Percentiles rank a stretch among this genome's conserved stretches.
These are phyloP conservation scores for Phytophthora crassamura DNA, from an alignment of 352 stramenopile genomes.

Conservation along the genomic window DNA sequence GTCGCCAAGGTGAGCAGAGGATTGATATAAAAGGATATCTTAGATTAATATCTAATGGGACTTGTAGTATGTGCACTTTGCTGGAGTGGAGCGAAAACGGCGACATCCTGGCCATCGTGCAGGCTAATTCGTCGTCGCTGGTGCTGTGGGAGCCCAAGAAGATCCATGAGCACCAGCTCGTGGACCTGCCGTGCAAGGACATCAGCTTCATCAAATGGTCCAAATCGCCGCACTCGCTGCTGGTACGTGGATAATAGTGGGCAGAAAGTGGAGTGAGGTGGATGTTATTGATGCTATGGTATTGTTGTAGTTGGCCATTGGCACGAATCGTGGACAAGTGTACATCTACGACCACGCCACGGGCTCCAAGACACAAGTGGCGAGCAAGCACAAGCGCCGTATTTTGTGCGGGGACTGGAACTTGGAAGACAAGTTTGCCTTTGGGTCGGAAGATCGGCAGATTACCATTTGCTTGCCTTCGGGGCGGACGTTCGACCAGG, in stretches of 20 bases:
- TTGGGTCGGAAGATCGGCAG: conserved; percentile 79
- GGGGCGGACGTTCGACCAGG: conserved; percentile 73
- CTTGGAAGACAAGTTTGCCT: conserved; percentile 82
- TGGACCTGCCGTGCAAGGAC: conserved; percentile 76
- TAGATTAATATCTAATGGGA: conserved; percentile 7
- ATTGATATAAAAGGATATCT: not conserved
- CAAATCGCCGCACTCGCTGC: conserved; percentile 62
- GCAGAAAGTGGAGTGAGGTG: not conserved
- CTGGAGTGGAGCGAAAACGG: conserved; percentile 80
- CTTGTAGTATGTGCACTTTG: conserved; percentile 63
- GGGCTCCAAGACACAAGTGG: conserved; percentile 56
- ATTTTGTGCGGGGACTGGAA: conserved; percentile 87
- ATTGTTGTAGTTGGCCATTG: conserved; percentile 57
- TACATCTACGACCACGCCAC: conserved; percentile 80
- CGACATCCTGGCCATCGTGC: conserved; percentile 75
- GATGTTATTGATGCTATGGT: conserved; percentile 10
- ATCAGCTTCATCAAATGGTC: conserved; percentile 86
- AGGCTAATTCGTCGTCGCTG: conserved; percentile 74
- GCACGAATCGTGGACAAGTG: conserved; percentile 76
- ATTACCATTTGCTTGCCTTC: conserved; percentile 79
- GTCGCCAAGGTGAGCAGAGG: conserved; percentile 57
- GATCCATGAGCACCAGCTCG: conserved; percentile 63
- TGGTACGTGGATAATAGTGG: conserved; percentile 39
- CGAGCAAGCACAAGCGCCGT: conserved; percentile 80
- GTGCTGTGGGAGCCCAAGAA: conserved; percentile 79